Evolutionary conservation across 345 rosid species (phyloP).

Genomic region (Eucalyptus tenuipes): DNA sequence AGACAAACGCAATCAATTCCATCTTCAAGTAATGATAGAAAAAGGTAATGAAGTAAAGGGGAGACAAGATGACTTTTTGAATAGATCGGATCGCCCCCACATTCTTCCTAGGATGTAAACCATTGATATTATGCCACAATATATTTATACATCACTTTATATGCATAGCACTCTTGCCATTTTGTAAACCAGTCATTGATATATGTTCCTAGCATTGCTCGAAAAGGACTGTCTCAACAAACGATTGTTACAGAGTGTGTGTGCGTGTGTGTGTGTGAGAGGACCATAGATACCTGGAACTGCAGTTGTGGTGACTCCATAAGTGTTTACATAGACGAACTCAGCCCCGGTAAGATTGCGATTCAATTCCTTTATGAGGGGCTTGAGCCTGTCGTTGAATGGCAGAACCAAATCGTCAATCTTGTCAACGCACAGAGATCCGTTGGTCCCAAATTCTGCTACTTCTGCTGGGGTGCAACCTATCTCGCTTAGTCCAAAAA

Average conservation of each 20-base stretch:
- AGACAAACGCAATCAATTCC: neutral
- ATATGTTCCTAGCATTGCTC: neutral
- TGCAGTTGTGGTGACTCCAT: neutral
- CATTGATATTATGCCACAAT: neutral
- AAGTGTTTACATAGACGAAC: slow-evolving; percentile 1
- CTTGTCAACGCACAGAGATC: neutral
- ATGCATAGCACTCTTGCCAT: neutral
- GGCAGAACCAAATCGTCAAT: neutral
- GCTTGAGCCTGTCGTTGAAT: slow-evolving; percentile 4
- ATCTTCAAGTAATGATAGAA: neutral
- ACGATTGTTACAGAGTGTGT: neutral
- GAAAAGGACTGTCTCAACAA: neutral
- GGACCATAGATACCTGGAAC: neutral
- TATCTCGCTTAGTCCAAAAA: slow-evolving; percentile 14
- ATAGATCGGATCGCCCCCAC: neutral
- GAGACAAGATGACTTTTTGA: neutral
- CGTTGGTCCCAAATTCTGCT: neutral
- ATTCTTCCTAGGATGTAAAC: neutral
- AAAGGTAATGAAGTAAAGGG: neutral
- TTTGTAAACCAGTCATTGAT: neutral
- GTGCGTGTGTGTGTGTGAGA: no score
- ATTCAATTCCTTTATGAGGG: slow-evolving; percentile 11
- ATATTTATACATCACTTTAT: neutral
- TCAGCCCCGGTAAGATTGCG: slow-evolving; percentile 1
- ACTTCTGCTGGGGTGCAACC: slow-evolving; percentile 10